phyloP scores from a whole-genome alignment of 345 rosid genomes.

The Sisymbrium altissimum region DNA sequence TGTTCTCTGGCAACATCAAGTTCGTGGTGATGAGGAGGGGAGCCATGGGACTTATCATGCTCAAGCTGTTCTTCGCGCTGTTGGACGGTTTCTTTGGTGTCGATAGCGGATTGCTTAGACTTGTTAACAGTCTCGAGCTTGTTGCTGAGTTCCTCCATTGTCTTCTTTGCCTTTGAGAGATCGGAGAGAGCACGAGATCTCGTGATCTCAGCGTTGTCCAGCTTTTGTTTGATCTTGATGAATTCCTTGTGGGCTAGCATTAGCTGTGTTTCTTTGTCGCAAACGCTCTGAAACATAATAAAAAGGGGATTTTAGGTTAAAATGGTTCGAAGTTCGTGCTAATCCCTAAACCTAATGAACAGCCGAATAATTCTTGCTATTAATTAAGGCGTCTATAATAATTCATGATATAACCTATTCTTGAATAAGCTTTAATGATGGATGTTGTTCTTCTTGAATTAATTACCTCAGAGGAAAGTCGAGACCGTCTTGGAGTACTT shows the following conservation, averaged over 20 bases:
- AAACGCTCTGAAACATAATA: slow-evolving; percentile 38
- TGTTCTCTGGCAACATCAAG: slow-evolving; percentile 55
- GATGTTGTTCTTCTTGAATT: background rate
- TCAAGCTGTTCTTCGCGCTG: slow-evolving; percentile 57
- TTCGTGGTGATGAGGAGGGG: slow-evolving; percentile 44
- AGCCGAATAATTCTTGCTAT: background rate
- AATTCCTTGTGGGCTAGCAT: slow-evolving; percentile 47
- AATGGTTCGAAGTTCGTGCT: background rate
- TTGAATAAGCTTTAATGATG: background rate
- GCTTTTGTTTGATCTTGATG: slow-evolving; percentile 39
- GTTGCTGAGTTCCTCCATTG: slow-evolving; percentile 40
- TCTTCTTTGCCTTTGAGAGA: slow-evolving; percentile 48
- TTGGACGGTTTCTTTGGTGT: slow-evolving; percentile 48
- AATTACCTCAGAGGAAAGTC: slow-evolving; percentile 47
- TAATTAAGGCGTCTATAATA: background rate
- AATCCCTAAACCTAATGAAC: background rate
- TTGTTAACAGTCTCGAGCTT: slow-evolving; percentile 39
- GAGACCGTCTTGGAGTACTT: slow-evolving; percentile 37
- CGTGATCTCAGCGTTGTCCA: slow-evolving; percentile 42
- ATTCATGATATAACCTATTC: background rate
- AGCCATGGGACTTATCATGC: slow-evolving; percentile 42
- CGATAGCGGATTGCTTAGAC: slow-evolving; percentile 43
- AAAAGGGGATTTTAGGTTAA: background rate
- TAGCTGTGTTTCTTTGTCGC: slow-evolving; percentile 63
- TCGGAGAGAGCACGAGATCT: slow-evolving; percentile 47